Base-by-base conservation (phyloP, 2,329 filamentous ascomycete genomes). In the Beauveria varroae region DNA sequence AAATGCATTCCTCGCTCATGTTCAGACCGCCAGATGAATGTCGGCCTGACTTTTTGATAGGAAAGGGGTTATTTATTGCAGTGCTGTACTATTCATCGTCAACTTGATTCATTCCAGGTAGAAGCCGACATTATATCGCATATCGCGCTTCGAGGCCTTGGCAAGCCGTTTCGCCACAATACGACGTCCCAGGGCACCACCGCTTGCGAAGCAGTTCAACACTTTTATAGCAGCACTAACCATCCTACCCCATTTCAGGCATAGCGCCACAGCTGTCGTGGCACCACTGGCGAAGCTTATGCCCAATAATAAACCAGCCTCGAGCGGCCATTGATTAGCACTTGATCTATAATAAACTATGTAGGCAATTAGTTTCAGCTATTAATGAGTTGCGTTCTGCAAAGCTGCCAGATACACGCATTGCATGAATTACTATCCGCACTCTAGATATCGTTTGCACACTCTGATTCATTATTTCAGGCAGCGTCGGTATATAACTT, bases 1-100 rank as follows among this genome's bases (percentile, higher is more conserved):
- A 62, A 6, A 10, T 53, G 16, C 43, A 55, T 55, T 56, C 44
- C 46, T 50, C 59, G 3, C n/a, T 41, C 12, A 44, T 47, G 26
- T 60, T 46, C 50, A 60, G 57, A 60, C 57, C 57, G 57, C 57
- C 24, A 54, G 34, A 60, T 60, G 50, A 24, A 28, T 26, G 24
- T 41, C 30, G 18, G 30, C 10, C 34, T 24, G 18, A 22, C 28
- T 22, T 12, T 26, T 26, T 3, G n/a, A 9, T 16, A 8, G 3
- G 40, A 37, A 7, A 4, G 28, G 50, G 20, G 20, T 24, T 26
- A 3, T 28, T 30, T n/a, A 30, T 12, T n/a, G 10, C 18, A 30
- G 16, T 37, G 34, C 34, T 34, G 12, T 4, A 3, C 6, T 37
- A 12, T 26, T 54, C 30, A 34, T 14, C n/a, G 9, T 53, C 51